A percentile compares a stretch with the other conserved stretches of the same genome.
Conservation (phyloP, 306 rosid genomes). For the Vigna hirtella region DNA sequence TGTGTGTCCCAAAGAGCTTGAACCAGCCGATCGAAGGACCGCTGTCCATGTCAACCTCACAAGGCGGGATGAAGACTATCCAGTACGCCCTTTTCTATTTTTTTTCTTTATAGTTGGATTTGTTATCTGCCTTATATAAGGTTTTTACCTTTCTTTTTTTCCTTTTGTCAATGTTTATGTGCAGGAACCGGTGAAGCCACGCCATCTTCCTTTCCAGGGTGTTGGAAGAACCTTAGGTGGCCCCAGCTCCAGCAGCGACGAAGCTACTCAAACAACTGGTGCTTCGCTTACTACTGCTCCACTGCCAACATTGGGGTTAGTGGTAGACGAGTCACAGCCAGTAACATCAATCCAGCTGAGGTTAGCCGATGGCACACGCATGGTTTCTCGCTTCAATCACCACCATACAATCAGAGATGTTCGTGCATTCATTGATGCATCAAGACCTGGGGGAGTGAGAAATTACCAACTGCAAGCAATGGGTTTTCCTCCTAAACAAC, state of each 20-base stretch:
- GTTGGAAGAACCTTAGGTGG: conserved; percentile 90
- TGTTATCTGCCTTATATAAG: not conserved
- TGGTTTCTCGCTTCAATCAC: conserved; percentile 91
- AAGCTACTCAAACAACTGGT: conserved; percentile 44
- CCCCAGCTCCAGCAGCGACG: conserved; percentile 49
- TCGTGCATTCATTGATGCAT: conserved; percentile 84
- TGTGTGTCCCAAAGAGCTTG: conserved; percentile 91
- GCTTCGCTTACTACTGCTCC: conserved; percentile 59
- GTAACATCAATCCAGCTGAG: conserved; percentile 90
- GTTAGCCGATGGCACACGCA: conserved; percentile 94
- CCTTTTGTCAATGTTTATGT: conserved; percentile 29
- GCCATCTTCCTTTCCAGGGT: conserved; percentile 66
- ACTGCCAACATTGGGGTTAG: conserved; percentile 66
- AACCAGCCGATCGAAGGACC: conserved; percentile 67
- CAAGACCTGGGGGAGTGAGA: conserved; percentile 77
- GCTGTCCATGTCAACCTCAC: conserved; percentile 71
- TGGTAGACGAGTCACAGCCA: conserved; percentile 74
- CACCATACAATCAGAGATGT: conserved; percentile 87
- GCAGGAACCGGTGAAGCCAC: conserved; percentile 78
- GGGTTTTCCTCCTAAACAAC: conserved; percentile 98
- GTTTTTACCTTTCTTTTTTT: not conserved
- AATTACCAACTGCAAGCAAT: conserved; percentile 85
- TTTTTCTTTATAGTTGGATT: conserved; percentile 18
- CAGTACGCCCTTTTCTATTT: conserved; percentile 53
- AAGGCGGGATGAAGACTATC: conserved; percentile 78